phyloP scores from a whole-genome alignment of 129 eudicot genomes.

The Artemisia argyi region DNA sequence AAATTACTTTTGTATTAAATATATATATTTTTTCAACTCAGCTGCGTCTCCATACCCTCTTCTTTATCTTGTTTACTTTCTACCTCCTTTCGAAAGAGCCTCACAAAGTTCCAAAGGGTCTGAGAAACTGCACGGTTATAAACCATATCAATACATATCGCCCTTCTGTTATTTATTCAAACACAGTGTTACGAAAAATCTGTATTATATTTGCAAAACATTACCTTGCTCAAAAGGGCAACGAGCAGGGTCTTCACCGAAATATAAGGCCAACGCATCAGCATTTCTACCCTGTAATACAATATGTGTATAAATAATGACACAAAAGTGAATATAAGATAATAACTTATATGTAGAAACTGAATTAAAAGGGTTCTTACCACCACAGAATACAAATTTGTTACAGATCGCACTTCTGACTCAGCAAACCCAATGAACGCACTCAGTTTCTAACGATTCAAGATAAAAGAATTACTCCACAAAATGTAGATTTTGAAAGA shows the following conservation, averaged over 20 bases:
- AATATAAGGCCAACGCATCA: conserved; percentile 89
- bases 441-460: conserved; percentile 57
- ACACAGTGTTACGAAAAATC: background rate
- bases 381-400: conserved; percentile 69
- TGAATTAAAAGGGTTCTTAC: conserved; percentile 45
- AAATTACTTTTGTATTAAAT: conserved; percentile 26
- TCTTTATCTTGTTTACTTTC: conserved; percentile 40
- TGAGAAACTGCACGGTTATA: conserved; percentile 63
- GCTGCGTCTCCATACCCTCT: conserved; percentile 20
- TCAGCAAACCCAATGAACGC: conserved; percentile 70
- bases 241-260: conserved; percentile 93
- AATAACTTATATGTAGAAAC: background rate
- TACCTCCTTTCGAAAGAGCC: conserved; percentile 53
- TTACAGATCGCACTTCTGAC: conserved; percentile 72
- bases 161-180: background rate
- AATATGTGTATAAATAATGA: conserved; percentile 7
- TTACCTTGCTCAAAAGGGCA: conserved; percentile 99
- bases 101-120: conserved; percentile 86
- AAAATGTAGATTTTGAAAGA: background rate
- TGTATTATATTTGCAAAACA: background rate
- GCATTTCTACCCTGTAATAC: conserved; percentile 87
- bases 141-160: background rate
- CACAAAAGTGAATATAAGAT: conserved; percentile 1
- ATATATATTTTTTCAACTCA: conserved; percentile 37
- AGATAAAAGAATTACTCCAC: conserved; percentile 1